A percentile compares a stretch with the other conserved stretches of the same genome.
Evolutionary conservation across 352 stramenopile genomes (phyloP).

Genomic region (Peronospora belbahrii): DNA sequence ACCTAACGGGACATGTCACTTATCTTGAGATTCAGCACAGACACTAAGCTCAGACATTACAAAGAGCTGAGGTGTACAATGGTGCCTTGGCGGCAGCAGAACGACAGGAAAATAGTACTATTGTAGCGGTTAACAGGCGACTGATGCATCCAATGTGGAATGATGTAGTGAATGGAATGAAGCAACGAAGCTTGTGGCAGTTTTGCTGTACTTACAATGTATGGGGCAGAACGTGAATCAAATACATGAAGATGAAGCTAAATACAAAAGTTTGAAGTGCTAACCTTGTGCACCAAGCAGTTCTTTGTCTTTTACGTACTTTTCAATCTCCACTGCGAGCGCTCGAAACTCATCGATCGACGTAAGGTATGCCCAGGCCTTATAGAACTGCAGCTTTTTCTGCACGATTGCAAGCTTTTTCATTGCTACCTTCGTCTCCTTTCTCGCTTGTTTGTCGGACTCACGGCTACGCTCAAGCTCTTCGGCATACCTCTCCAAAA

Average conservation of each 20-base stretch:
- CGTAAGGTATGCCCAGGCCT: slow-evolving; percentile 35
- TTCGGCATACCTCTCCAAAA: slow-evolving; percentile 32
- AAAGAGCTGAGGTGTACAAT: slow-evolving; percentile 1
- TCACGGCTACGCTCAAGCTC: slow-evolving; percentile 15
- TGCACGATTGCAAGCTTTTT: slow-evolving; percentile 27
- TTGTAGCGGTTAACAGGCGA: slow-evolving; percentile 5
- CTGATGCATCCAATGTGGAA: slow-evolving; percentile 8
- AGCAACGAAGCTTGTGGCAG: slow-evolving; percentile 7
- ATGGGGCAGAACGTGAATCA: slow-evolving; percentile 13
- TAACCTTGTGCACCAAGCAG: slow-evolving; percentile 9
- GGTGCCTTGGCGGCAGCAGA: slow-evolving; percentile 15
- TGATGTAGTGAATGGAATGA: slow-evolving; percentile 19
- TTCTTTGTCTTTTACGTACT: slow-evolving; percentile 13
- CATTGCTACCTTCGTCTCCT: slow-evolving; percentile 14
- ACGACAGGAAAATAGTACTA: slow-evolving; percentile 26
- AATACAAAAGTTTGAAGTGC: slow-evolving; percentile 21
- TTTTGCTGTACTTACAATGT: slow-evolving; percentile 27
- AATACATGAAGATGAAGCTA: slow-evolving; percentile 19
- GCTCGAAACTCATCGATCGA: slow-evolving; percentile 16
- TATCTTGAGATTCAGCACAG: slow-evolving; percentile 2
- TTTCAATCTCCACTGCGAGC: slow-evolving; percentile 18
- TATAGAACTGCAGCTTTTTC: slow-evolving; percentile 60
- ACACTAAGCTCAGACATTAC: slow-evolving; percentile 3
- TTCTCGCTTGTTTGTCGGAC: slow-evolving; percentile 19
- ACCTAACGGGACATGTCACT: slow-evolving; percentile 3